Evolutionary conservation across 2,329 filamentous ascomycete genomes (phyloP).

Genomic region (Colletotrichum orchidophilum): DNA sequence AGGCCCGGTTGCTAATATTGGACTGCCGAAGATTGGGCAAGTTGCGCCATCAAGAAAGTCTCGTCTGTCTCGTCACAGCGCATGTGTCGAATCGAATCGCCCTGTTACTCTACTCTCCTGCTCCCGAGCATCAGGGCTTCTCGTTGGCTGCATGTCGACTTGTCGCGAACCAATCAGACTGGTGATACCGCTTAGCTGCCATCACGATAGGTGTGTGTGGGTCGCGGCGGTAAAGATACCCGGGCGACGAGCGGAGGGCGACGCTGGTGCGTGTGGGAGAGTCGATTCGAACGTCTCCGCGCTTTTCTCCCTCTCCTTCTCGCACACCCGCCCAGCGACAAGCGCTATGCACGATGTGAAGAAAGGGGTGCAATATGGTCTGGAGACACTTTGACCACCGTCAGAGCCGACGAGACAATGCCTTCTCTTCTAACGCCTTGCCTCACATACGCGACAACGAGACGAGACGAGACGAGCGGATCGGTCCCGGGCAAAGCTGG

Average conservation of each 20-base stretch:
- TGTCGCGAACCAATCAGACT: constrained; percentile 24
- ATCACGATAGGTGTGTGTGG: constrained; percentile 24
- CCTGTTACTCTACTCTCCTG: constrained; percentile 19
- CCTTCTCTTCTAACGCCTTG: constrained; percentile 9
- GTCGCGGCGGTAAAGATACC: constrained; percentile 32
- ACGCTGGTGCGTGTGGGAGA: constrained; percentile 13
- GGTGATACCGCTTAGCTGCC: constrained; percentile 9
- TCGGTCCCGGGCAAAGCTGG: constrained; percentile 31
- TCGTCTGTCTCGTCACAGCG: constrained; percentile 28
- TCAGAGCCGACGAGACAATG: constrained; percentile 26
- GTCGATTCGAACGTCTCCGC: constrained; percentile 1
- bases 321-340: constrained; percentile 27
- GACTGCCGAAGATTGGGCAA: constrained; percentile 18
- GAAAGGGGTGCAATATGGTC: neutral
- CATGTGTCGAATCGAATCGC: constrained; percentile 24
- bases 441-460: constrained; percentile 9
- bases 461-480: constrained; percentile 27
- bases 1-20: constrained; percentile 6
- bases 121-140: constrained; percentile 6
- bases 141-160: constrained; percentile 19
- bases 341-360: constrained; percentile 23
- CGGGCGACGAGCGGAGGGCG: constrained; percentile 14
- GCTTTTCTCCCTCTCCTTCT: neutral
- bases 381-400: constrained; percentile 14
- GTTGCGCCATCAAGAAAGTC: constrained; percentile 13